phyloP scores from a whole-genome alignment of 2,329 filamentous ascomycete species.

The Colletotrichum sp. region DNA sequence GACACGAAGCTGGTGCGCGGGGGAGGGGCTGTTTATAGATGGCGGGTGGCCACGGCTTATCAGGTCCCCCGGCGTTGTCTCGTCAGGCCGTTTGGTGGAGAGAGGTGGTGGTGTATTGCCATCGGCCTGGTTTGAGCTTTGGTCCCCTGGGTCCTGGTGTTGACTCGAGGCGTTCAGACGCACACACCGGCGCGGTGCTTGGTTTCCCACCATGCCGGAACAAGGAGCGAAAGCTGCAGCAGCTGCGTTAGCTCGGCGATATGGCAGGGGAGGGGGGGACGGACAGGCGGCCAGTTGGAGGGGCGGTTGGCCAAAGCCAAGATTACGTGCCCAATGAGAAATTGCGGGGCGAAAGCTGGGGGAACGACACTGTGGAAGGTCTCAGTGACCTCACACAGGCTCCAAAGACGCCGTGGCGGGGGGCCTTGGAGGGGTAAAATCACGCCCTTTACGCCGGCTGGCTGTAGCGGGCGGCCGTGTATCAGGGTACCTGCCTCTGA shows the following conservation, averaged over 20 bases:
- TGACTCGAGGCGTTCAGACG: constrained; percentile 11
- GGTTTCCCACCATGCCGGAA: background rate
- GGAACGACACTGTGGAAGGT: background rate
- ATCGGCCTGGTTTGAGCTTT: background rate
- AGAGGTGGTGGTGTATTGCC: constrained; percentile 1
- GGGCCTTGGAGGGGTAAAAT: constrained; percentile 1
- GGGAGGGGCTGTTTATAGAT: constrained; percentile 18
- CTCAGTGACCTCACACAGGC: background rate
- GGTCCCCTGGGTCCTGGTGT: background rate
- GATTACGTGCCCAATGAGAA: constrained; percentile 7
- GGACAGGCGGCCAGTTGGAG: background rate
- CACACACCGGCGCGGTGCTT: background rate
- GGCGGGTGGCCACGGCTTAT: constrained; percentile 23
- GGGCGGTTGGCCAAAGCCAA: background rate
- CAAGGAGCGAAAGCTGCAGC: background rate
- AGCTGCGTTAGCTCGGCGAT: constrained; percentile 2
- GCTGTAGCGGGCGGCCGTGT: background rate
- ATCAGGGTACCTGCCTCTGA: background rate
- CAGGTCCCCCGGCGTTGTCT: background rate
- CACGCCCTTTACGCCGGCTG: constrained; percentile 15
- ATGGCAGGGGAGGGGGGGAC: background rate
- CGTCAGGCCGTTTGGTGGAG: background rate
- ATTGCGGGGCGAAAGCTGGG: constrained; percentile 16
- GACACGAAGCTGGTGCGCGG: background rate
- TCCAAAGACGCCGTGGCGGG: background rate